phyloP scores from a whole-genome alignment of 257 asterid genomes.

The Solanum microdontum region DNA sequence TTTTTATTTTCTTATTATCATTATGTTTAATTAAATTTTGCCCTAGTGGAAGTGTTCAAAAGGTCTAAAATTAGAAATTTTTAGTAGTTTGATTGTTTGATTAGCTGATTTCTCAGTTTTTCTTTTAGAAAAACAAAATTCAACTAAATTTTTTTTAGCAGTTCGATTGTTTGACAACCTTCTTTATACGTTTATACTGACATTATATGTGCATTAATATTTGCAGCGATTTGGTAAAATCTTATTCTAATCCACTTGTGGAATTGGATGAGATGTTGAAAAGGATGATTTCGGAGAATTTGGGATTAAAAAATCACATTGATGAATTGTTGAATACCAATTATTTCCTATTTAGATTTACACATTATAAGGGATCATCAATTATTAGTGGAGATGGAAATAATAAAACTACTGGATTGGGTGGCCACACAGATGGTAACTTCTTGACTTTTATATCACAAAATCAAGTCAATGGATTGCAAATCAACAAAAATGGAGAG shows the following conservation, averaged over 20 bases:
- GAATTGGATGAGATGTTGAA: background rate
- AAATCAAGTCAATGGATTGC: background rate
- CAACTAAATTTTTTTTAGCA: too few species aligned
- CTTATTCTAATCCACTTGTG: background rate
- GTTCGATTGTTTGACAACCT: background rate
- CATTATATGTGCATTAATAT: too few species aligned
- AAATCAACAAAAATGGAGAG: background rate
- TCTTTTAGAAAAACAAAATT: too few species aligned
- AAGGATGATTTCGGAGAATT: background rate
- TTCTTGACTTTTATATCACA: background rate
- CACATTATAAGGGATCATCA: background rate
- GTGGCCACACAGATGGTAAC: background rate
- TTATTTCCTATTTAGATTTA: background rate
- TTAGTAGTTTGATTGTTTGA: too few species aligned
- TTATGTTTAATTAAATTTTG: too few species aligned
- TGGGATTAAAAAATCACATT: background rate
- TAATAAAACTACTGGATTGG: background rate
- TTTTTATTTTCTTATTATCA: too few species aligned
- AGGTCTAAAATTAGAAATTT: too few species aligned
- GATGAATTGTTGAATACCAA: background rate
- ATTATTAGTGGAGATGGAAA: background rate
- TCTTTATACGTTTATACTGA: background rate
- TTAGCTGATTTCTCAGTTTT: too few species aligned
- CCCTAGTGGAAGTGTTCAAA: too few species aligned
- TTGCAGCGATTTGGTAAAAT: background rate